Conservation (phyloP, 768 basidiomycete species). For the Boletus eberwhitei region DNA sequence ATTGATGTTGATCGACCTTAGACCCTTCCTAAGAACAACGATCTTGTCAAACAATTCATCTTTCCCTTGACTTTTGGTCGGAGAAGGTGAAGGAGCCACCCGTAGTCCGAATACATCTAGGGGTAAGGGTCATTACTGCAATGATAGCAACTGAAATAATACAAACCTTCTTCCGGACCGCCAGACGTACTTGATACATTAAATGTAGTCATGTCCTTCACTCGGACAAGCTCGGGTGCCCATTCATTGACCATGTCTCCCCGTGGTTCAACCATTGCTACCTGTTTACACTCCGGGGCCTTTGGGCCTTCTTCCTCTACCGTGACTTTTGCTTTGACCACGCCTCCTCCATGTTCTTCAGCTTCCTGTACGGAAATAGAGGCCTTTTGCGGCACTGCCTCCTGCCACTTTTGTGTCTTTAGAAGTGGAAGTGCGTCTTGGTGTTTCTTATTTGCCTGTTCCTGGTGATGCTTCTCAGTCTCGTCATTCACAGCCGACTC, state of each 20-base stretch:
- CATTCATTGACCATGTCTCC: neutral
- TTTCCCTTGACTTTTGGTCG: conserved; percentile 38
- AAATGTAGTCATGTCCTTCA: neutral
- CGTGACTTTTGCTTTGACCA: neutral
- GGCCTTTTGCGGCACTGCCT: neutral
- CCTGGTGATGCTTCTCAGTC: conserved; percentile 24
- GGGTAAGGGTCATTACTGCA: conserved; percentile 1
- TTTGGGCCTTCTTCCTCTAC: neutral
- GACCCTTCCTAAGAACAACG: conserved; percentile 51
- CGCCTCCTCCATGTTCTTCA: neutral
- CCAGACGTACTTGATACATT: neutral
- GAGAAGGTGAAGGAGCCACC: conserved; percentile 33
- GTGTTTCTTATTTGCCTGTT: conserved; percentile 10
- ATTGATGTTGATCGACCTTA: conserved; percentile 61
- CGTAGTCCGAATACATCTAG: conserved; percentile 59
- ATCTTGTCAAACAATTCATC: conserved; percentile 49
- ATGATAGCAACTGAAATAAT: neutral
- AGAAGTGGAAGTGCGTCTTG: neutral
- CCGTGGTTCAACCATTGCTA: neutral
- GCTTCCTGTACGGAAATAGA: neutral
- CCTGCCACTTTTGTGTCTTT: neutral
- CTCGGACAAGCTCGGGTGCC: neutral
- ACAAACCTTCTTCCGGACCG: conserved; percentile 25
- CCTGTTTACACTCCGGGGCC: neutral
- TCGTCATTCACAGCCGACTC: conserved; percentile 21